Evolutionary conservation across 345 rosid species (phyloP), one percentile per base, ranked within the genome.

Genomic region (Arabis hirsuta): DNA sequence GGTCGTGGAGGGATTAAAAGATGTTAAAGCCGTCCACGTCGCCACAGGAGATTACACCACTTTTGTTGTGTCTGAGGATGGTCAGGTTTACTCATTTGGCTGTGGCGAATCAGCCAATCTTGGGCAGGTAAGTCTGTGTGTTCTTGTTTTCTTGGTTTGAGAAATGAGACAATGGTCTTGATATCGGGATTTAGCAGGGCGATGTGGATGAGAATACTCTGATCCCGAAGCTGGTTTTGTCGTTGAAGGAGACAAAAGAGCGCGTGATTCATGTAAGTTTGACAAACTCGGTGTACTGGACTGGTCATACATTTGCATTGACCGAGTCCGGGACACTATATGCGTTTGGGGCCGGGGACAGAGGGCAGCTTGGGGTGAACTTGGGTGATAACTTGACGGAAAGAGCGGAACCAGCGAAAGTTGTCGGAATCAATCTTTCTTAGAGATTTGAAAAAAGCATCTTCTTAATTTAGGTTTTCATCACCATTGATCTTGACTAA

Each of bases 31-130:
- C 7, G 86, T 88, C 55, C 89, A 90, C 62, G 91, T 95, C 20
- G 90, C 96, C 32, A 86, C 99, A 1, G 98, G 98, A 66, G 96
- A 90, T 62, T 91, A 91, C 81, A 87, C 98, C 7, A 91, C 99
- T 20, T 95, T 91, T 65, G 90, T 95, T 46, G 90, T 88, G 12
- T 84, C 98, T n/a, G 90, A 91, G 56, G 87, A 83, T 13, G 99
- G 98, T 26, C 89, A 87, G 60, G 99, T 95, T 4, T 91, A 95
- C 80, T 95, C 99, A 7, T 95, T 95, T 52, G 99, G 99, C 5
- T 84, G 96, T 41, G 96, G 96, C 1, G 94, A 86, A 78, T 91
- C 96, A 38, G 86, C 96, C 58, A 95, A 92, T 84, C 91, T 95
- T 3, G 99, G 98, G 29, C 99, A 90, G 90, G 82, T 79, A 88